These are phyloP conservation scores for Adansonia gregorii DNA, from an alignment of 441 rosid species.

Conservation along the genomic window DNA sequence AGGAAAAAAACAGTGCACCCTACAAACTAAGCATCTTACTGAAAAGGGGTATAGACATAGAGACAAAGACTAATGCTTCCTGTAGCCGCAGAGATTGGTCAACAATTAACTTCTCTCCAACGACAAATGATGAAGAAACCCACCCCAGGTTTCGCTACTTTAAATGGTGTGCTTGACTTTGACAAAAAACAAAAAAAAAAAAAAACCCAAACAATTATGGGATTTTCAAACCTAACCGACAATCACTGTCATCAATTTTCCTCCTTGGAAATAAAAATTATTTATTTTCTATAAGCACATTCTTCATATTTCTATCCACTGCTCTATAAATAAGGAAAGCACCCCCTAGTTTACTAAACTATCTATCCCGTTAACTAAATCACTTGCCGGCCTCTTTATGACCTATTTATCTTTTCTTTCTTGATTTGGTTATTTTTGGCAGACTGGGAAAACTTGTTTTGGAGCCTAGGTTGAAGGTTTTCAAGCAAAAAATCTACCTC, in stretches of 20 bases:
- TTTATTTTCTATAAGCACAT: background rate
- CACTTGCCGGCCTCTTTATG: slow-evolving; percentile 17
- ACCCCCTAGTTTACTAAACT: background rate
- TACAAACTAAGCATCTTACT: too few relatives aligned
- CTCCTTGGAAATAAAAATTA: background rate
- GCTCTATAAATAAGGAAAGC: background rate
- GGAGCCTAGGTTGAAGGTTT: slow-evolving; percentile 14
- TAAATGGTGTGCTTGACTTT: slow-evolving; percentile 54
- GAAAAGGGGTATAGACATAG: too few relatives aligned
- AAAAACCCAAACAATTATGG: background rate
- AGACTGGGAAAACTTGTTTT: slow-evolving; percentile 12
- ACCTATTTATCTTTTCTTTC: background rate
- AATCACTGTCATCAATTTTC: background rate
- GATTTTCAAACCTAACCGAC: slow-evolving; percentile 39
- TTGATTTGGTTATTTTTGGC: background rate
- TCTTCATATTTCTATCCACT: background rate
- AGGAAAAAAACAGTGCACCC: too few relatives aligned
- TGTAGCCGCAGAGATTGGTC: slow-evolving; percentile 31
- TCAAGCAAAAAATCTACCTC: background rate
- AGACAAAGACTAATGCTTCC: background rate
- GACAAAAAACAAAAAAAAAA: slow-evolving; percentile 18
- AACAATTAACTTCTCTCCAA: slow-evolving; percentile 22
- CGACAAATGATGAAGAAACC: background rate
- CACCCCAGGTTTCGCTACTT: slow-evolving; percentile 28
- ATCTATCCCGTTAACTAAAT: background rate